Evolutionary conservation across 2,329 filamentous ascomycete genomes (phyloP), one percentile per base, ranked within the genome.

Genomic region (Trichocomaceae sp.): DNA sequence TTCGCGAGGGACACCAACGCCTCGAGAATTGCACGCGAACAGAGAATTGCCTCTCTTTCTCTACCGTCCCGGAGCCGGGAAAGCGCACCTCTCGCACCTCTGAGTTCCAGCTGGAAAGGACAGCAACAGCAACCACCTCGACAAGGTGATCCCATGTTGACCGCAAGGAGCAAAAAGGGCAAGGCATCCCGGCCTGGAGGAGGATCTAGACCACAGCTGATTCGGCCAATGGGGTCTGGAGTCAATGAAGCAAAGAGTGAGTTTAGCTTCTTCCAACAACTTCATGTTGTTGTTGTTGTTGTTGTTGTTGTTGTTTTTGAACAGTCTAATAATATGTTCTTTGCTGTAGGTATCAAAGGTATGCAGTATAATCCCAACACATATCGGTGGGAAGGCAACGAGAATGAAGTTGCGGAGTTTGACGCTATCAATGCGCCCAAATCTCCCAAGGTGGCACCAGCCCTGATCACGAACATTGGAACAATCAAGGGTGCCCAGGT

Each of bases 371-470:
- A 99, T 66, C 89, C 93, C 6, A 77, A 81, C 26, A 87, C 88
- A 8, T 93, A 85, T 66, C 82, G 84, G 49, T 99, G 93, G 93
- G 93, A 99, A 77, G 93, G 93, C 51, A 99, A 99, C 64, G 93
- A 99, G 69, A 92, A 90, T 63, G 86, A 81, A 33, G 76, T 95
- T 52, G 81, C 82, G 59, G 83, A 84, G 4, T 99, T 99, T 71
- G 90, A 96, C 52, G 70, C 79, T 53, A 75, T 83, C 58, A 39
- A 67, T 59, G 59, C 62, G n/a, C 63, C 69, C 23, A 69, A 64
- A 56, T 71, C 71, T 31, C 75, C 76, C 29, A 76, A 74, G 61
- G 71, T 69, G 42, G 67, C 76, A 57, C 70, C 72, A 33, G 90
- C 92, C 5, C 80, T 99, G 17, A 99, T 99, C 64, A 90, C 90